Evolutionary conservation across 257 asterid genomes (phyloP).

Genomic region (Solanum gracilifrons): DNA sequence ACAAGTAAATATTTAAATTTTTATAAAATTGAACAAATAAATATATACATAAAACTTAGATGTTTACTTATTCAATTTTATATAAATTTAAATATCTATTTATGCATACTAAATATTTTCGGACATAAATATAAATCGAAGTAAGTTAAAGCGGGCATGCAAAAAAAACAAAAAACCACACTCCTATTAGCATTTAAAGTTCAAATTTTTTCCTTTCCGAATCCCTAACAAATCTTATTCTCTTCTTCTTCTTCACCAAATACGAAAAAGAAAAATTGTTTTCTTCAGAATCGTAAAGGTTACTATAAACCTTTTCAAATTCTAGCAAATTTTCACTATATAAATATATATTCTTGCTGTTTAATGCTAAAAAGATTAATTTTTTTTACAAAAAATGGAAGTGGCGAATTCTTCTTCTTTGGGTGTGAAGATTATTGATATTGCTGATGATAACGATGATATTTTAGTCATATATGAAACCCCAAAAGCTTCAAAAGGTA

Average conservation of each 20-base stretch:
- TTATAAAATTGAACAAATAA: no score
- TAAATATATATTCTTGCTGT: neutral
- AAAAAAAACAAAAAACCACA: no score
- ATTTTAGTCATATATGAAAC: neutral
- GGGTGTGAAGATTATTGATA: neutral
- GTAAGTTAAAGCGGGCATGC: no score
- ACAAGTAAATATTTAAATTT: no score
- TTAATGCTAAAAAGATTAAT: neutral
- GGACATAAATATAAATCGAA: no score
- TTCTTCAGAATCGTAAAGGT: neutral
- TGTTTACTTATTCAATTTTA: no score
- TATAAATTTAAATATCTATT: accelerated
- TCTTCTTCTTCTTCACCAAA: neutral
- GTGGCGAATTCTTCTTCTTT: neutral
- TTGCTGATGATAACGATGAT: neutral
- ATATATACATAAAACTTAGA: accelerated
- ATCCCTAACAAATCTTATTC: neutral
- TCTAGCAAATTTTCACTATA: neutral
- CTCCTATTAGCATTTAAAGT: neutral
- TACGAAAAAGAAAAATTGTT: neutral
- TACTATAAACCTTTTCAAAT: neutral
- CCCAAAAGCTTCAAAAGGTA: neutral
- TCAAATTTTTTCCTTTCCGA: neutral
- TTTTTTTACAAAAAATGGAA: neutral
- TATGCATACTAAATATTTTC: accelerated